These are phyloP conservation scores for Parasitella parasitica DNA, from an alignment of 371 early-diverging fungal genomes.

Conservation along the genomic window DNA sequence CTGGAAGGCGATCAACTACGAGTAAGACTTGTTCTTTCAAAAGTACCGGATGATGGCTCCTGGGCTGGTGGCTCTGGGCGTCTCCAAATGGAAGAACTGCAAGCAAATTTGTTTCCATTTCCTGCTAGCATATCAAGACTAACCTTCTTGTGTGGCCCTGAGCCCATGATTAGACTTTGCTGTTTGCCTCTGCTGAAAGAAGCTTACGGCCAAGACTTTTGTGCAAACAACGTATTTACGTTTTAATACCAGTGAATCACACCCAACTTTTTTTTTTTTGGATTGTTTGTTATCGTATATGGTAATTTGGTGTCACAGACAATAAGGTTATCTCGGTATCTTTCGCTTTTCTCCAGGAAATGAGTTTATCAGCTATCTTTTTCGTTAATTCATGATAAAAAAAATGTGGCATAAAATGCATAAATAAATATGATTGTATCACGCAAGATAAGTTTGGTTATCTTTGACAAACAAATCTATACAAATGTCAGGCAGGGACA, in stretches of 20 bases:
- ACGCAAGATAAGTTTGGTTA: background rate
- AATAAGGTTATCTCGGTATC: background rate
- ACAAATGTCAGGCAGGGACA: background rate
- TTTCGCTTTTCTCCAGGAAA: background rate
- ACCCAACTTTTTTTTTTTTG: background rate
- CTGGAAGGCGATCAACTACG: conserved; percentile 75
- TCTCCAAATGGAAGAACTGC: conserved; percentile 63
- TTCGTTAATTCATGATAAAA: background rate
- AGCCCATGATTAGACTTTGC: conserved; percentile 49
- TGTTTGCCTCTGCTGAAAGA: conserved; percentile 4
- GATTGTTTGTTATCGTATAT: background rate
- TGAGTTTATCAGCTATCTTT: background rate
- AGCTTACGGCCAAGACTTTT: conserved; percentile 2
- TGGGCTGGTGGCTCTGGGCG: conserved; percentile 72
- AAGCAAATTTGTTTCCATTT: conserved; percentile 61
- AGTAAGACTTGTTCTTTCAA: conserved; percentile 45
- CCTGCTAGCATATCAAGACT: conserved; percentile 45
- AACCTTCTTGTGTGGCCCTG: conserved; percentile 91
- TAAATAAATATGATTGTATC: background rate
- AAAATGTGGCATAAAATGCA: background rate
- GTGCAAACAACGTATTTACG: background rate
- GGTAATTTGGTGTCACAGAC: background rate
- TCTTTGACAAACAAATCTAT: background rate
- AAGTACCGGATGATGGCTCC: background rate
- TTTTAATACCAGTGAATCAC: background rate